Evolutionary conservation across 208 protist species (phyloP), one percentile per base, ranked within the genome.

Genomic region (Trypanosoma congolense): DNA sequence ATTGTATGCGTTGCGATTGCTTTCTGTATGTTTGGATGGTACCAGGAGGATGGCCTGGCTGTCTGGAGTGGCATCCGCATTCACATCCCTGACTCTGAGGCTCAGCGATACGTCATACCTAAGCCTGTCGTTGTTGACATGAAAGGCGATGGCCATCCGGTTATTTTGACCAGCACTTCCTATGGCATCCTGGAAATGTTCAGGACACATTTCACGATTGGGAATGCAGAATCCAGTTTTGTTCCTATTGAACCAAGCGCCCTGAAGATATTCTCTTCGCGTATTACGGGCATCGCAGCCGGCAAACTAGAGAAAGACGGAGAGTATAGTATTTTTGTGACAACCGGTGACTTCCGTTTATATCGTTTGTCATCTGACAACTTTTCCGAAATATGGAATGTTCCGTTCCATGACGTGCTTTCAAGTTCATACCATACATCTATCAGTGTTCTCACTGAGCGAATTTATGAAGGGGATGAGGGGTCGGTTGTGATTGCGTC

Each of bases 11-110:
- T 87, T 29, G 80, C 81, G 21, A 68, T 90, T 33, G 43, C 84
- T 42, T 83, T 75, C 63, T 86, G 70, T 56, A 85, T 91, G 44
- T 74, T 92, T 50, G 79, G 68, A 31, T 95, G 88, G 84, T 77
- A 67, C 18, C 88, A 90, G 56, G 83, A 95, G 41, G 77, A 77
- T 24, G 65, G 77, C 22, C 38, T 95, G 35, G 69, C 63, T 30
- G 74, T 91, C 24, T 76, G 77, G 57, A 68, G 66, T 10, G 69
- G 72, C 14, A 92, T 91, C 54, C 70, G 70, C 29, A 78, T 94
- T 19, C 35, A 61, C 6, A 49, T 88, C 18, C 44, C 41, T 6
- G 77, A 79, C 35, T 22, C 49, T 29, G 74, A 77, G 31, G 25
- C 80, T 16, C 65, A 58, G 14, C 29, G 63, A 16, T 45, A 55